Percentiles rank a stretch among this genome's conserved stretches.
These are phyloP conservation scores for Lentinula guzmanii DNA, from an alignment of 768 basidiomycete genomes.

Conservation along the genomic window DNA sequence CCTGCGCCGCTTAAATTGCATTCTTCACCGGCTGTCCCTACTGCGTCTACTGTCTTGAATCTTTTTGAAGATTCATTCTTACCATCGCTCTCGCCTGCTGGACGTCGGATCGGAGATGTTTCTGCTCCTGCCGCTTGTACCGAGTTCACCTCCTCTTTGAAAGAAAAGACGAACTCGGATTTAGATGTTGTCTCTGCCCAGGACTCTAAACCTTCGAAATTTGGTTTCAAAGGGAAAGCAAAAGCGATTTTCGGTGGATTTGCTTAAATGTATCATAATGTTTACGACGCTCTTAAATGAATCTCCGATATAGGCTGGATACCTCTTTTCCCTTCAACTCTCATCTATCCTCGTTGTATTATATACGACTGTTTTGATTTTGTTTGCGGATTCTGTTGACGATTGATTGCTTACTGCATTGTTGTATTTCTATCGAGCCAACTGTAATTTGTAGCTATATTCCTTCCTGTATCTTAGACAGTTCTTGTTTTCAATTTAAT, in stretches of 20 bases:
- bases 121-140: background rate
- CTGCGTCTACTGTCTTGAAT: background rate
- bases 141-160: background rate
- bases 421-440: background rate
- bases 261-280: background rate
- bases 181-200: background rate
- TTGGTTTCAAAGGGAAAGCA: background rate
- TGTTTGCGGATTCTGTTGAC: background rate
- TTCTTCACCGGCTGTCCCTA: background rate
- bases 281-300: background rate
- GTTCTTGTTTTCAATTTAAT: no score
- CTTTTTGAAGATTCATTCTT: constrained; percentile 2
- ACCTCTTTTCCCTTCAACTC: background rate
- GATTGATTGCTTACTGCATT: background rate
- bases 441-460: background rate
- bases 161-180: background rate
- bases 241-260: constrained; percentile 5
- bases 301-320: background rate
- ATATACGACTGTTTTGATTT: background rate
- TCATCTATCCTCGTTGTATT: background rate
- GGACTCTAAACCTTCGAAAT: background rate
- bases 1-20: constrained; percentile 7
- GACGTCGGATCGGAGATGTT: background rate
- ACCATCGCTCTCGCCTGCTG: background rate
- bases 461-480: background rate